Conservation (phyloP, 2,329 filamentous ascomycete genomes). For the Botrytis elliptica region DNA sequence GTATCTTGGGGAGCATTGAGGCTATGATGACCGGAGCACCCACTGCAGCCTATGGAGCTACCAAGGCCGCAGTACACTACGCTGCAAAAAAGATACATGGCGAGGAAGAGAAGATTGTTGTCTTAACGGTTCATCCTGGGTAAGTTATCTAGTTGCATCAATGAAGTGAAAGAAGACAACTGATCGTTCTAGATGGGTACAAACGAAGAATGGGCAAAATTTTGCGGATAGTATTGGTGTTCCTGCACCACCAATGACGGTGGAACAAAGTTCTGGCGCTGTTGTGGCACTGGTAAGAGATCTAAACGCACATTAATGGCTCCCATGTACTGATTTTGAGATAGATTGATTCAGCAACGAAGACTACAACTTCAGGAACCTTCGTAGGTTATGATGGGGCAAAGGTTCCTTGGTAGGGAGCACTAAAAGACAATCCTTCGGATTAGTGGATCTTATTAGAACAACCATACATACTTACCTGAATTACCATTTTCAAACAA, state of each 20-base stretch:
- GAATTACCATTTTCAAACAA: no score
- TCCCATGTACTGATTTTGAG: no score
- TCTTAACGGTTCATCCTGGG: conserved; percentile 38
- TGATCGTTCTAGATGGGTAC: conserved; percentile 37
- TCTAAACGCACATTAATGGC: no score
- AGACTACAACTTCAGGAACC: no score
- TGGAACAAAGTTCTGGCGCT: conserved; percentile 35
- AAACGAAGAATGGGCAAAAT: conserved; percentile 45
- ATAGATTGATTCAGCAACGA: no score
- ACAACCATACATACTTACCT: no score
- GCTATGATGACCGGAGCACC: conserved; percentile 27
- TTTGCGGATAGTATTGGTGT: conserved; percentile 40
- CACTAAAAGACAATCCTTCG: no score
- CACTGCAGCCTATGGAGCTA: conserved; percentile 44
- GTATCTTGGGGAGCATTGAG: conserved; percentile 32
- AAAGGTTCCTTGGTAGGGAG: no score
- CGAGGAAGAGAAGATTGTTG: conserved; percentile 40
- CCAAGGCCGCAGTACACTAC: conserved; percentile 45
- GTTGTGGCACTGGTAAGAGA: no score
- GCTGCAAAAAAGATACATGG: conserved; percentile 42
- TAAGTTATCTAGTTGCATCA: no score
- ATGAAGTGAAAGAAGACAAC: neutral
- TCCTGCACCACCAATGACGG: conserved; percentile 38
- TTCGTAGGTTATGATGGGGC: no score
- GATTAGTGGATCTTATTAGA: no score